phyloP scores from a whole-genome alignment of 1,284 basidiomycete genomes.

The Dichomitus squalens region DNA sequence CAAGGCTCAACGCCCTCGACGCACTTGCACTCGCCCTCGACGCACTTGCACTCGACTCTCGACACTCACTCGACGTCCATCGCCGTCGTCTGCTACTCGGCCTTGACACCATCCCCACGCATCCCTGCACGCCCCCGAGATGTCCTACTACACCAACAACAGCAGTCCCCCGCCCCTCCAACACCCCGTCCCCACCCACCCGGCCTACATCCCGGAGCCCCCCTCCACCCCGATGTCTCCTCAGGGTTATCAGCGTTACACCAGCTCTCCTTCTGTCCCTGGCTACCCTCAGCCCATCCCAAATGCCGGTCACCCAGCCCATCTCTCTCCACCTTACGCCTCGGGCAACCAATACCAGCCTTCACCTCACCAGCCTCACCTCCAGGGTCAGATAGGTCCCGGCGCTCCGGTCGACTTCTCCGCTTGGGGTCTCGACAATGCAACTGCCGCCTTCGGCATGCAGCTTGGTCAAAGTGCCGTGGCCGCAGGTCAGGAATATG shows the following conservation, averaged over 20 bases:
- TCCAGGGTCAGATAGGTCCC: conserved; percentile 30
- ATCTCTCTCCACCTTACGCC: conserved; percentile 34
- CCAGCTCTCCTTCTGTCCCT: conserved; percentile 53
- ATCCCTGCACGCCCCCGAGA: conserved; percentile 24
- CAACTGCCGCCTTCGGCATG: conserved; percentile 95
- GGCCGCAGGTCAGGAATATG: conserved; percentile 92
- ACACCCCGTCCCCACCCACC: conserved; percentile 89
- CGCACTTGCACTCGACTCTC: background rate
- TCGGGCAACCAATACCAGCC: conserved; percentile 31
- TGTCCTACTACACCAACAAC: conserved; percentile 48
- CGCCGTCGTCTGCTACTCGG: too few relatives aligned
- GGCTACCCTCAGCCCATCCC: conserved; percentile 39
- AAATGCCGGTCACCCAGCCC: conserved; percentile 29
- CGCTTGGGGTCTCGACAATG: conserved; percentile 87
- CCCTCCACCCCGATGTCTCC: conserved; percentile 79
- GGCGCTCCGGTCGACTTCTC: conserved; percentile 50
- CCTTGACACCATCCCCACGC: too few relatives aligned
- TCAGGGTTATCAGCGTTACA: conserved; percentile 76
- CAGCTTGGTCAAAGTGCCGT: conserved; percentile 94
- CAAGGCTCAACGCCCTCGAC: background rate
- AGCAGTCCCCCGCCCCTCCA: conserved; percentile 81
- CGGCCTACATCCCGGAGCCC: conserved; percentile 87
- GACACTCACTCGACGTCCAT: background rate
- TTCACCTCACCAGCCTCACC: conserved; percentile 34
- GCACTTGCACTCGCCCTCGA: background rate